A percentile compares a stretch with the other conserved stretches of the same genome.
Evolutionary conservation across 2,329 filamentous ascomycete genomes (phyloP).

Genomic region (Stachybotrys elegans): DNA sequence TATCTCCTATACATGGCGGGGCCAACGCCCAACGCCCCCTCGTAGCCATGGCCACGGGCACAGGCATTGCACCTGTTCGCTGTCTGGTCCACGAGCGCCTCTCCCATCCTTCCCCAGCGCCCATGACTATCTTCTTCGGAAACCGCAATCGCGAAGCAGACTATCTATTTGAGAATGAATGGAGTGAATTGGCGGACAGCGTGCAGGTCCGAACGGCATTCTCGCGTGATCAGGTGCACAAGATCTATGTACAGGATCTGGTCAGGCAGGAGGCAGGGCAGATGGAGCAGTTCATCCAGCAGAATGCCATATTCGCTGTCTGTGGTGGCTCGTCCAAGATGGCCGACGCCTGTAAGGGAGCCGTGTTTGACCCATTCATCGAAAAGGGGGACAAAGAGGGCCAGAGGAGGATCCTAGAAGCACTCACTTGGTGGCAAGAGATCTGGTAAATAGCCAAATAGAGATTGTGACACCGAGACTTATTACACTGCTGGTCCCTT

Average conservation of each 20-base stretch:
- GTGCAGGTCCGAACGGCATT: conserved; percentile 40
- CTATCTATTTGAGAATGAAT: conserved; percentile 78
- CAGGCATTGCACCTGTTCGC: conserved; percentile 80
- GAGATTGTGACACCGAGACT: too few species aligned
- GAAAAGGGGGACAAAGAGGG: conserved; percentile 29
- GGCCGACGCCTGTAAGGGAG: conserved; percentile 49
- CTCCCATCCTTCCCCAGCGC: conserved; percentile 20
- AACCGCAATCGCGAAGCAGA: conserved; percentile 71
- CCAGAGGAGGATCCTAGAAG: conserved; percentile 31
- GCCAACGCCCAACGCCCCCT: conserved; percentile 47
- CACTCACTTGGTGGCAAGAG: conserved; percentile 50
- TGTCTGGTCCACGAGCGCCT: conserved; percentile 73
- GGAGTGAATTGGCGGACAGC: conserved; percentile 36
- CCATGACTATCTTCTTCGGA: conserved; percentile 72
- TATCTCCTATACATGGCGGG: conserved; percentile 34
- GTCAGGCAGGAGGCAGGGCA: conserved; percentile 36
- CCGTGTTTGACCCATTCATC: conserved; percentile 45
- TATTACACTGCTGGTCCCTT: too few species aligned
- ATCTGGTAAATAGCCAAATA: conserved; percentile 50
- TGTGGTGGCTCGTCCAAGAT: conserved; percentile 56
- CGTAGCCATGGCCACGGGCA: conserved; percentile 78
- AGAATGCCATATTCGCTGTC: conserved; percentile 42
- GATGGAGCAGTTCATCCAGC: conserved; percentile 27
- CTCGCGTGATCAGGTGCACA: conserved; percentile 41
- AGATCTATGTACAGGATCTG: conserved; percentile 53